These are phyloP conservation scores for Diaporthe ampelina DNA, from an alignment of 2,329 filamentous ascomycete species.

Conservation along the genomic window DNA sequence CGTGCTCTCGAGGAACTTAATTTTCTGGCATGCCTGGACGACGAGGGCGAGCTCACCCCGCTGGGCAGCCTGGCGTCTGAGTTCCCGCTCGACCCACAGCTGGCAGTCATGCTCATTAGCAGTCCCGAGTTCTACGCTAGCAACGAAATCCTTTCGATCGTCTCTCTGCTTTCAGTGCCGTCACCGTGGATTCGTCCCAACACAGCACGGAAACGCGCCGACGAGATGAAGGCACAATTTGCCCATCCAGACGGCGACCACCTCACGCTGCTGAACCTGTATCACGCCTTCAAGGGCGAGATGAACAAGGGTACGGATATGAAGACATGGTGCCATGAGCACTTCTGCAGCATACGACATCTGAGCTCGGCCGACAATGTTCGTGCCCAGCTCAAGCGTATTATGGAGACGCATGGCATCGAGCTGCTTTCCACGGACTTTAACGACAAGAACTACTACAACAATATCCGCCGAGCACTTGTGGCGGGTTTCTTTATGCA, in stretches of 20 bases:
- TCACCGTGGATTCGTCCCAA: conserved; percentile 93
- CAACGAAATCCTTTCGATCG: conserved; percentile 97
- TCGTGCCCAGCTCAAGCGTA: conserved; percentile 89
- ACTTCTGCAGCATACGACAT: conserved; percentile 91
- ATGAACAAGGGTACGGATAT: conserved; percentile 75
- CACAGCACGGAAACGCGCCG: conserved; percentile 87
- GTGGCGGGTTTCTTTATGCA: conserved; percentile 99
- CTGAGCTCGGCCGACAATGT: conserved; percentile 95
- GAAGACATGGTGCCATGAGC: conserved; percentile 96
- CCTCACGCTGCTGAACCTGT: conserved; percentile 95
- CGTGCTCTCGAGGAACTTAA: conserved; percentile 97
- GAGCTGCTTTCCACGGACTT: conserved; percentile 91
- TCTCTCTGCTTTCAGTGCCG: conserved; percentile 92
- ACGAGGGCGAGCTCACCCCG: conserved; percentile 91
- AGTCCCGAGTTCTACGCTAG: conserved; percentile 99
- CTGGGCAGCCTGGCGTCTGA: conserved; percentile 91
- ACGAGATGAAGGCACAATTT: conserved; percentile 97
- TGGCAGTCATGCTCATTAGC: conserved; percentile 98
- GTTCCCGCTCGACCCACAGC: conserved; percentile 92
- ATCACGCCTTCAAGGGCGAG: conserved; percentile 93
- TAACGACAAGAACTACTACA: conserved; percentile 97
- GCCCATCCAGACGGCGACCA: conserved; percentile 95
- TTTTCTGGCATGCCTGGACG: conserved; percentile 95
- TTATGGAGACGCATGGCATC: conserved; percentile 94
- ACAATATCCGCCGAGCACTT: conserved; percentile 93